Evolutionary conservation across 352 stramenopile genomes (phyloP), one percentile per base, ranked within the genome.

Genomic region (Pseudoperonospora humuli): DNA sequence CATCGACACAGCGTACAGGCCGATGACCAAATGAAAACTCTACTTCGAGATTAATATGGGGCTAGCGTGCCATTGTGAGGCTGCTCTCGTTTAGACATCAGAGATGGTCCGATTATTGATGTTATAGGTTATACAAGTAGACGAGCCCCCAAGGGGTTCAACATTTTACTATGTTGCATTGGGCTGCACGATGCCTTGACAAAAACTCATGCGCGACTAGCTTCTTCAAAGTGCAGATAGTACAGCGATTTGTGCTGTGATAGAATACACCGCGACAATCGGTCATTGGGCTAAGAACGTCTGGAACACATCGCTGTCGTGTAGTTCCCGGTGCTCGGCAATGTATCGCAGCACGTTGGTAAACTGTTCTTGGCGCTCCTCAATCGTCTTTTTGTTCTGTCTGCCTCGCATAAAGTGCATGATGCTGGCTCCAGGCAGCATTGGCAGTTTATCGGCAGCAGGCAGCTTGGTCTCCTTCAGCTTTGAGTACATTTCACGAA

Each of bases 401-500:
- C 61, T 57, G 34, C 70, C 67, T 14, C 67, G 68, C 25, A 83
- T 44, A 51, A 75, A 71, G 40, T 70, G 63, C 18, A 65, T 14
- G 13, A 83, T 29, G 18, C 73, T 65, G 1, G 56, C 55, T 20
- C 39, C 43, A 21, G 70, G 55, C 11, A 85, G 47, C 20, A 42
- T 38, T 3, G 73, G 73, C 11, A 85, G 35, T 10, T 58, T 56
- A 11, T 49, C 25, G 3, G 43, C 37, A n/a, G 65, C 33, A 5
- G 57, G 48, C 6, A 76, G 29, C 17, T 67, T 64, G 8, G 50
- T 54, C 27, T 50, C 52, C 15, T 68, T 61, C 3, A 83, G 36
- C 45, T 70, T 62, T 13, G 36, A 31, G 54, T 78, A 61, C 54
- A 85, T 59, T n/a, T 74, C 65, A 14, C 44, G 63, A 41, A 86